Percentiles rank a stretch among this genome's conserved stretches.
These are phyloP conservation scores for Ceratonia siliqua DNA, from an alignment of 306 rosid genomes.

Conservation along the genomic window DNA sequence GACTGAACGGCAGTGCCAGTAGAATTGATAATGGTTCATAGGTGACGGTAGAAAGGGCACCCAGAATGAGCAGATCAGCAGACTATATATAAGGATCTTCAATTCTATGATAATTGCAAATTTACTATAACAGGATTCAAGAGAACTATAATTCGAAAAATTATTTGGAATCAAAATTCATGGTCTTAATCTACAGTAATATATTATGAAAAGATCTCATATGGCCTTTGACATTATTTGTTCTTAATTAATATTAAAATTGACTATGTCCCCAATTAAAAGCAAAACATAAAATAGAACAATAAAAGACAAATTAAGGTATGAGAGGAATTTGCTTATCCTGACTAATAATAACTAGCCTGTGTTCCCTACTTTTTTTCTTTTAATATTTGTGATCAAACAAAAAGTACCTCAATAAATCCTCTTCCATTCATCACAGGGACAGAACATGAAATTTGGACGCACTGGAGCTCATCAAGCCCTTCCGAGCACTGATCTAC, in stretches of 20 bases:
- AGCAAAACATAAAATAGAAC: neutral
- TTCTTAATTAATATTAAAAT: neutral
- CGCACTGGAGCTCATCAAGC: slow-evolving; percentile 59
- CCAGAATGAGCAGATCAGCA: neutral
- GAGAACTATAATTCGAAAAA: neutral
- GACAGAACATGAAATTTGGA: slow-evolving; percentile 71
- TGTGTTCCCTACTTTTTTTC: neutral
- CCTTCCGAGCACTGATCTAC: slow-evolving; percentile 44
- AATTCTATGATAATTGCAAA: neutral
- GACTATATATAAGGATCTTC: neutral
- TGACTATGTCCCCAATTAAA: neutral
- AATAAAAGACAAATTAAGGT: neutral
- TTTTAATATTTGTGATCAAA: slow-evolving; percentile 16
- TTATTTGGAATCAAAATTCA: neutral
- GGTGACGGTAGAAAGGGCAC: neutral
- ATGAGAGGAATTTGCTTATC: slow-evolving; percentile 15
- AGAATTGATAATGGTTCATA: neutral
- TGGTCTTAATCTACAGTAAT: neutral
- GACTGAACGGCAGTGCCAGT: neutral
- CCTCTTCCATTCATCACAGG: slow-evolving; percentile 78
- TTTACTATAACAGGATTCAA: neutral
- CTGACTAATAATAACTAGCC: slow-evolving; percentile 24
- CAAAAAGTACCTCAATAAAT: slow-evolving; percentile 74
- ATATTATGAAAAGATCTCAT: neutral
- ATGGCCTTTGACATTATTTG: neutral